Evolutionary conservation across 2,329 filamentous ascomycete species (phyloP).

Genomic region (Xylariaceae sp.): DNA sequence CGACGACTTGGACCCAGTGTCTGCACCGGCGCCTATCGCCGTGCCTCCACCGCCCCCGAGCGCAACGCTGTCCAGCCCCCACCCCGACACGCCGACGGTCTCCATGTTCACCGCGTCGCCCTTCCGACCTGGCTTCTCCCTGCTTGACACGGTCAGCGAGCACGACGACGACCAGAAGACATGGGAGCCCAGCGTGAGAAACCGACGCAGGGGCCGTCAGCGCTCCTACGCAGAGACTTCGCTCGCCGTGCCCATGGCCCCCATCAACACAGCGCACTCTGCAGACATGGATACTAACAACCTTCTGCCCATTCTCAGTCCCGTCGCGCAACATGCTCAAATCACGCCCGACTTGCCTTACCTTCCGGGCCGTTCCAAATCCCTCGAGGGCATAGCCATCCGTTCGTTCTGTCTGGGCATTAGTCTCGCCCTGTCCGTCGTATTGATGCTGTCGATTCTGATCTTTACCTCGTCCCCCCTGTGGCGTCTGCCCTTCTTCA

Average conservation of each 20-base stretch:
- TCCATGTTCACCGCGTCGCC: background rate
- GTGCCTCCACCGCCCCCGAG: background rate
- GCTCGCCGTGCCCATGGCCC: conserved; percentile 4
- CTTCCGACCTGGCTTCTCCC: background rate
- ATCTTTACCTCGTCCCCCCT: conserved; percentile 43
- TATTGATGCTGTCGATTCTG: conserved; percentile 34
- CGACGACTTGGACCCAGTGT: background rate
- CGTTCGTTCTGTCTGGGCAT: conserved; percentile 55
- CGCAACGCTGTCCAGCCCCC: background rate
- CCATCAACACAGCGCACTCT: conserved; percentile 3
- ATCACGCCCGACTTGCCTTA: conserved; percentile 38
- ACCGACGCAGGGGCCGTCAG: conserved; percentile 11
- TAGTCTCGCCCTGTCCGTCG: conserved; percentile 37
- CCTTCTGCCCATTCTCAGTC: conserved; percentile 32
- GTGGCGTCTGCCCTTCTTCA: conserved; percentile 66
- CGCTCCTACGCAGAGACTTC: conserved; percentile 15
- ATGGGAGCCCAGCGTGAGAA: conserved; percentile 27
- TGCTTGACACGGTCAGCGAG: conserved; percentile 11
- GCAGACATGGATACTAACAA: conserved; percentile 24
- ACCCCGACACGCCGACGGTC: background rate
- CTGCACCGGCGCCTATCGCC: conserved; percentile 1
- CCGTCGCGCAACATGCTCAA: conserved; percentile 28
- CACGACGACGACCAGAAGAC: conserved; percentile 25
- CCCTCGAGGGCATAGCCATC: conserved; percentile 58
- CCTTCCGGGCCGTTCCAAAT: conserved; percentile 49